phyloP scores from a whole-genome alignment of 2,329 filamentous ascomycete genomes.

The Trichoderma simmonsii region DNA sequence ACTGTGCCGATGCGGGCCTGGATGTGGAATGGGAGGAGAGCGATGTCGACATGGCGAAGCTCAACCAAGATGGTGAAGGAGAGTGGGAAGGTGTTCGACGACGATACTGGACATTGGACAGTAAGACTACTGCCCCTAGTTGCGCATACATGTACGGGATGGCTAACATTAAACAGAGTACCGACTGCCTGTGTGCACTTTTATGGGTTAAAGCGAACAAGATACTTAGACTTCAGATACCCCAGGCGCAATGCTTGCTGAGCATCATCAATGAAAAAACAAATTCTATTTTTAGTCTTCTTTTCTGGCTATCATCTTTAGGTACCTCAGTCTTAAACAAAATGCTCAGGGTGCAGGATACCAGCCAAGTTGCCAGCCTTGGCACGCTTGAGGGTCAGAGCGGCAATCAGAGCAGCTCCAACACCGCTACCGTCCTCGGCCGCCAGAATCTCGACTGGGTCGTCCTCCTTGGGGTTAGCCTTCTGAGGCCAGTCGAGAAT shows the following conservation, averaged over 20 bases:
- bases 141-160: neutral
- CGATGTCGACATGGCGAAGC: constrained; percentile 61
- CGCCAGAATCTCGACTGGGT: constrained; percentile 81
- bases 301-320: neutral
- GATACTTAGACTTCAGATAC: constrained; percentile 3
- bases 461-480: constrained; percentile 66
- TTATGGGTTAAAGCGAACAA: constrained; percentile 56
- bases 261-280: neutral
- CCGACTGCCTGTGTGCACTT: constrained; percentile 69
- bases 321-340: neutral
- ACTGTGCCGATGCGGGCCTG: constrained; percentile 82
- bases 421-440: constrained; percentile 97
- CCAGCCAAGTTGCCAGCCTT: constrained; percentile 61
- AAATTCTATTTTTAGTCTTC: neutral
- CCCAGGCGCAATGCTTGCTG: neutral
- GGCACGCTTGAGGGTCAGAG: constrained; percentile 63
- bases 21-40: constrained; percentile 85
- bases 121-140: constrained; percentile 40
- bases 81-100: constrained; percentile 88
- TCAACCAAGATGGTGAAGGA: constrained; percentile 64
- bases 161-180: constrained; percentile 53
- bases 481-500: constrained; percentile 90
- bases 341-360: constrained; percentile 64
- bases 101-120: constrained; percentile 84
- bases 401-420: constrained; percentile 91